Evolutionary conservation across 306 rosid species (phyloP).

Genomic region (Glycine tomentella): DNA sequence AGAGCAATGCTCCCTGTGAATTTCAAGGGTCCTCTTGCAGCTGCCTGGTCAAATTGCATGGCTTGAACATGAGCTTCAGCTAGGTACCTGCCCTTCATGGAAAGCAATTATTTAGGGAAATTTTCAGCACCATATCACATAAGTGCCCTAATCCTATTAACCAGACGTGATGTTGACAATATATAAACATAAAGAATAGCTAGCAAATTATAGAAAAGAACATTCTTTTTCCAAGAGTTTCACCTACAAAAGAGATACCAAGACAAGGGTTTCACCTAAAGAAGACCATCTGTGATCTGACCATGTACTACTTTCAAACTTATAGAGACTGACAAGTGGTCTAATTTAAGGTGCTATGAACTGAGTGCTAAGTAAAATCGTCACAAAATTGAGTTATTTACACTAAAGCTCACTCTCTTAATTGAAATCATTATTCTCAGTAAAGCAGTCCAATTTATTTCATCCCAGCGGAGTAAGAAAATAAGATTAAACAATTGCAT

Average conservation of each 20-base stretch:
- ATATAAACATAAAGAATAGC: not conserved
- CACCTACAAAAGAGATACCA: not conserved
- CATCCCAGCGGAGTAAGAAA: slow-evolving; percentile 7
- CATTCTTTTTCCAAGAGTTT: slow-evolving; percentile 25
- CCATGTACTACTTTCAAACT: too few species aligned
- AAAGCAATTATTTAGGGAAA: slow-evolving; percentile 32
- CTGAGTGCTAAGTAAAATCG: slow-evolving; percentile 7
- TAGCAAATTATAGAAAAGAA: slow-evolving; percentile 2
- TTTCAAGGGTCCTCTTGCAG: too few species aligned
- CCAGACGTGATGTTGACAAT: not conserved
- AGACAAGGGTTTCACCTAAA: slow-evolving; percentile 28
- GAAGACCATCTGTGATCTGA: not conserved
- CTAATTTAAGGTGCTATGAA: not conserved
- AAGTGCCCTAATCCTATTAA: slow-evolving; percentile 30
- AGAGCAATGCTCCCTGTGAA: too few species aligned
- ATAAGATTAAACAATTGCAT: slow-evolving; percentile 3
- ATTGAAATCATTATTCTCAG: not conserved
- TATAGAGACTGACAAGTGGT: not conserved
- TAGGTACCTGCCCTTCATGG: too few species aligned
- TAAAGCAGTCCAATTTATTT: not conserved
- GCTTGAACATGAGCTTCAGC: too few species aligned
- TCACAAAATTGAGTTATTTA: slow-evolving; percentile 1
- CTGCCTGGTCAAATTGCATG: too few species aligned
- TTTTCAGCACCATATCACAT: slow-evolving; percentile 30
- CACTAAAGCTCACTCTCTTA: slow-evolving; percentile 10